These are phyloP conservation scores for Trichaptum fuscoviolaceum DNA, from an alignment of 768 basidiomycete species.

Conservation along the genomic window DNA sequence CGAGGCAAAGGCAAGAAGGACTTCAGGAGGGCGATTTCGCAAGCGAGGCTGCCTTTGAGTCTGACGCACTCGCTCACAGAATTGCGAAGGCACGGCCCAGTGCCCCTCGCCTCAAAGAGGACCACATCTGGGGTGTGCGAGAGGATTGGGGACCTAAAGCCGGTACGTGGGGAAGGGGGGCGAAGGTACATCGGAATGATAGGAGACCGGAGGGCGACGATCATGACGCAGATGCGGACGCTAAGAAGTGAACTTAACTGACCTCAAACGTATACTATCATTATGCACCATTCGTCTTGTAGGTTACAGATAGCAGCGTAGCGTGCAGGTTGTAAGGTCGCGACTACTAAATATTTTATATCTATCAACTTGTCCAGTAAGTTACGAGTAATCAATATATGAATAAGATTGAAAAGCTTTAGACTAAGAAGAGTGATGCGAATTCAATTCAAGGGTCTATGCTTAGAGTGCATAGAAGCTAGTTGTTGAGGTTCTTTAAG, in stretches of 20 bases:
- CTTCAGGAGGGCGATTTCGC: slow-evolving; percentile 17
- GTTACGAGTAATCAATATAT: too few relatives aligned
- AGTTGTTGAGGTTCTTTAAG: too few relatives aligned
- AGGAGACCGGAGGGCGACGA: slow-evolving; percentile 3
- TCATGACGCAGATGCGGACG: slow-evolving; percentile 2
- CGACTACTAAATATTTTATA: too few relatives aligned
- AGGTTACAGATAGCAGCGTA: too few relatives aligned
- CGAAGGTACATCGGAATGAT: slow-evolving; percentile 12
- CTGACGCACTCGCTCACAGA: neutral
- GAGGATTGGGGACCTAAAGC: slow-evolving; percentile 30
- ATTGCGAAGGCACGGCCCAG: slow-evolving; percentile 20
- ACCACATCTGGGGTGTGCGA: slow-evolving; percentile 35
- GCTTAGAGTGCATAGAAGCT: too few relatives aligned
- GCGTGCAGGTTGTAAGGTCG: too few relatives aligned
- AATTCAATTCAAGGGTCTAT: too few relatives aligned
- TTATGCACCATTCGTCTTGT: too few relatives aligned
- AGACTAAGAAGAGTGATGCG: too few relatives aligned
- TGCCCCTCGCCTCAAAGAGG: slow-evolving; percentile 29
- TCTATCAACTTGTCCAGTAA: too few relatives aligned
- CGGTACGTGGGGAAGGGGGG: slow-evolving; percentile 19
- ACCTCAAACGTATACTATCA: neutral
- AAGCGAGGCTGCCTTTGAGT: slow-evolving; percentile 18
- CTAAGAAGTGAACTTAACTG: neutral
- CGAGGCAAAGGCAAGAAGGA: neutral
- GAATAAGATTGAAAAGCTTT: too few relatives aligned